Evolutionary conservation across 2,329 filamentous ascomycete species (phyloP).

Genomic region (Epichloe gansuensis): DNA sequence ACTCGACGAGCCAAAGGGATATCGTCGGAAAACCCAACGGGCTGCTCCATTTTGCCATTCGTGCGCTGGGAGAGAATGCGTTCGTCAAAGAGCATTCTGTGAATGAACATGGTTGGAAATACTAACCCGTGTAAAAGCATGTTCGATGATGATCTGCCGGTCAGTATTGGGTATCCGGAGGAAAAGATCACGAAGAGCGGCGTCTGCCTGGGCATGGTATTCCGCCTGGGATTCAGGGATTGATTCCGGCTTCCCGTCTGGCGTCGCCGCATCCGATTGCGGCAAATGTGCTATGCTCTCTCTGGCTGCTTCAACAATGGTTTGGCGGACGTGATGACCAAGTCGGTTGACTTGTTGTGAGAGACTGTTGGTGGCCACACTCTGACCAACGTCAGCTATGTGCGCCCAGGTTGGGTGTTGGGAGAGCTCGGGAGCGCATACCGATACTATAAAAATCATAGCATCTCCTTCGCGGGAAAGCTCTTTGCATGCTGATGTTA

Average conservation of each 20-base stretch:
- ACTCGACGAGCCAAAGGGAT: constrained; percentile 48
- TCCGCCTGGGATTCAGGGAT: constrained; percentile 47
- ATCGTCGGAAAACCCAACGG: constrained; percentile 43
- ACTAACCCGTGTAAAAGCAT: constrained; percentile 49
- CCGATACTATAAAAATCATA: constrained; percentile 55
- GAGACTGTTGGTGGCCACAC: constrained; percentile 23
- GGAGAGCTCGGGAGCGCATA: constrained; percentile 17
- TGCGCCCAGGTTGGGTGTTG: not conserved
- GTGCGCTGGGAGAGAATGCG: constrained; percentile 26
- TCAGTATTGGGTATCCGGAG: constrained; percentile 53
- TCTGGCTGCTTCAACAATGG: constrained; percentile 44
- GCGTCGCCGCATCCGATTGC: constrained; percentile 9
- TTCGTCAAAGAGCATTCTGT: constrained; percentile 6
- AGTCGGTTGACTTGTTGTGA: constrained; percentile 43
- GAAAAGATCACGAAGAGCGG: constrained; percentile 49
- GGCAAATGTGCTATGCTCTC: constrained; percentile 15
- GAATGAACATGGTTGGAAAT: constrained; percentile 2
- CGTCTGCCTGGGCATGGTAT: constrained; percentile 50
- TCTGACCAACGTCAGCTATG: constrained; percentile 4
- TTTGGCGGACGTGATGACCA: constrained; percentile 47
- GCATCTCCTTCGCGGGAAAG: constrained; percentile 47
- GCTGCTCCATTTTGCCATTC: constrained; percentile 37
- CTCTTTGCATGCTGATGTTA: constrained; percentile 51
- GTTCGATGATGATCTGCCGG: constrained; percentile 47
- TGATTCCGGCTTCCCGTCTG: constrained; percentile 35